A percentile compares a stretch with the other conserved stretches of the same genome.
phyloP scores from a whole-genome alignment of 768 basidiomycete species.

The Pholiota conissans region DNA sequence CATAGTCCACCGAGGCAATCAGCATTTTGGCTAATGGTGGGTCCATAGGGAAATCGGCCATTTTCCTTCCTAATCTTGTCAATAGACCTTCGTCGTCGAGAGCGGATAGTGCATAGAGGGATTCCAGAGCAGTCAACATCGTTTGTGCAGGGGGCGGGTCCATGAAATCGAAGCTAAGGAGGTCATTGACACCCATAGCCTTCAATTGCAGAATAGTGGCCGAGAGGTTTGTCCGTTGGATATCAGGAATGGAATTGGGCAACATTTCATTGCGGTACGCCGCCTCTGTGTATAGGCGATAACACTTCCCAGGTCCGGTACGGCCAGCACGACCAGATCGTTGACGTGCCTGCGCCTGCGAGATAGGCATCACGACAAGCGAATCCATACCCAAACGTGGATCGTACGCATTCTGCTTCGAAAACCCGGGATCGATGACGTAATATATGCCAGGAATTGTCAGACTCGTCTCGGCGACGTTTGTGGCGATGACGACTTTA shows the following conservation, averaged over 20 bases:
- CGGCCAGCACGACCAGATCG: slow-evolving; percentile 95
- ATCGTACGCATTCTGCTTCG: slow-evolving; percentile 99
- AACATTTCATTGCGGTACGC: slow-evolving; percentile 99
- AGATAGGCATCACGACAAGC: slow-evolving; percentile 97
- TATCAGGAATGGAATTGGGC: slow-evolving; percentile 96
- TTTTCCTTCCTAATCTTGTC: slow-evolving; percentile 93
- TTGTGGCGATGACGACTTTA: slow-evolving; percentile 99
- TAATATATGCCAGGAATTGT: slow-evolving; percentile 99
- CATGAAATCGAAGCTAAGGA: slow-evolving; percentile 99
- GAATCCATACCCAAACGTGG: slow-evolving; percentile 98
- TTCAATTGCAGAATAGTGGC: slow-evolving; percentile 93
- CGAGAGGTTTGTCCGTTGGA: slow-evolving; percentile 92
- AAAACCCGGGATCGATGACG: slow-evolving; percentile 97
- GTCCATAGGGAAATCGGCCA: slow-evolving; percentile 99
- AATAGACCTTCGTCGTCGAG: slow-evolving; percentile 95
- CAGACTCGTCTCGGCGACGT: slow-evolving; percentile 97
- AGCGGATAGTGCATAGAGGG: slow-evolving; percentile 92
- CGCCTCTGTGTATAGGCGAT: slow-evolving; percentile 96
- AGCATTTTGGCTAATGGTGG: slow-evolving; percentile 96
- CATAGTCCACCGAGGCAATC: slow-evolving; percentile 95
- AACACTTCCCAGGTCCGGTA: slow-evolving; percentile 98
- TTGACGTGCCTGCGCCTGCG: slow-evolving; percentile 96
- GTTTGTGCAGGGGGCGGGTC: slow-evolving; percentile 97
- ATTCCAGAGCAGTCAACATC: slow-evolving; percentile 94
- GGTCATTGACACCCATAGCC: slow-evolving; percentile 98